Conservation (phyloP, 768 basidiomycete genomes). For the Cystobasidiopsis lactophilus region DNA sequence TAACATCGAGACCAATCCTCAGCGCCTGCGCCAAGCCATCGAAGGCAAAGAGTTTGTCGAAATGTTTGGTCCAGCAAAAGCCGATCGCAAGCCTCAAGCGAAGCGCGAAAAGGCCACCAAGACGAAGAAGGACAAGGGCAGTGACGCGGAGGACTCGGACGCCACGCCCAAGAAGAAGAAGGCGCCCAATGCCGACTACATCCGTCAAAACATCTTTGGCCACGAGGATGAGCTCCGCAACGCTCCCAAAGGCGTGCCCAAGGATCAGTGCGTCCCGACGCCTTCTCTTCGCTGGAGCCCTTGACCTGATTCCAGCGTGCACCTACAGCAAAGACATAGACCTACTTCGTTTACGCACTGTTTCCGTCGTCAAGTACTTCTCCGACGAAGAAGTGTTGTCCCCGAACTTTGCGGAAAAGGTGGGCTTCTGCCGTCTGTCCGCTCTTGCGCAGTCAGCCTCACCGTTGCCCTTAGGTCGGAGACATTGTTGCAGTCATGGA, state of each 20-base stretch:
- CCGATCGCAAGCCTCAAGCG: background rate
- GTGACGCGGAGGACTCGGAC: slow-evolving; percentile 24
- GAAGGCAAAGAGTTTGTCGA: slow-evolving; percentile 46
- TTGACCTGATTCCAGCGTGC: no score
- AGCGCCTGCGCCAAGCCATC: slow-evolving; percentile 31
- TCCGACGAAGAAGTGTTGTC: slow-evolving; percentile 42
- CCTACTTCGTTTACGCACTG: slow-evolving; percentile 58
- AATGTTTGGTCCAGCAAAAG: slow-evolving; percentile 35
- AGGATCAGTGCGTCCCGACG: no score
- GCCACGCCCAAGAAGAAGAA: slow-evolving; percentile 28
- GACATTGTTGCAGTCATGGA: slow-evolving; percentile 35
- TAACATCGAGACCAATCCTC: slow-evolving; percentile 10
- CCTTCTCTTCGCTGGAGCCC: no score
- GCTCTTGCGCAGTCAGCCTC: slow-evolving; percentile 30
- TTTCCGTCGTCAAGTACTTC: slow-evolving; percentile 46
- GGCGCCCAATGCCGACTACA: slow-evolving; percentile 3
- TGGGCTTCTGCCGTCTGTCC: background rate
- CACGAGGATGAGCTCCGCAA: slow-evolving; percentile 67
- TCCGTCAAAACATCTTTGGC: slow-evolving; percentile 60
- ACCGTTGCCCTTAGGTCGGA: slow-evolving; percentile 38
- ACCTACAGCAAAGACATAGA: slow-evolving; percentile 95
- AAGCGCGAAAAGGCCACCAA: slow-evolving; percentile 20
- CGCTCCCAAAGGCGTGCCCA: slow-evolving; percentile 73
- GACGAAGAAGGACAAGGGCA: background rate
- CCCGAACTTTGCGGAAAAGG: background rate